Evolutionary conservation across 73 alveolate species (phyloP), one percentile per base, ranked within the genome.

Genomic region (Symbiodinium natans): DNA sequence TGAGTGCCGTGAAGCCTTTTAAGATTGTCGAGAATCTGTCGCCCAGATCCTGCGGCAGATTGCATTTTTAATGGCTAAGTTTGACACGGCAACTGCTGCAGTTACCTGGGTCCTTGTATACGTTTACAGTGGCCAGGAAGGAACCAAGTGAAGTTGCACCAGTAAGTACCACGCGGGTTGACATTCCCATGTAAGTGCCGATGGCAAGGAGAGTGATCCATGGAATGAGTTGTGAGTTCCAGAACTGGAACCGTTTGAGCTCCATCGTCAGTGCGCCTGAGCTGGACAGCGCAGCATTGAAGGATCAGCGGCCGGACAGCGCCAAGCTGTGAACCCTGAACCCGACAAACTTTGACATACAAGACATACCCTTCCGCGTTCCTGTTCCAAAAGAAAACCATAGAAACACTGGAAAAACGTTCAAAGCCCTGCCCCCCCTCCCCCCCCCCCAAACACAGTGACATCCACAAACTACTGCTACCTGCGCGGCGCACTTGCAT

Each of bases 141-240:
- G 77, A 63, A 25, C 77, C 77, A 5, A 63, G 31, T 11, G 77
- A 63, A 23, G 77, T 63, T 15, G 36, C 34, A 34, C 77, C 77
- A 3, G 38, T 21, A 15, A 63, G 77, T 11, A 63, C 77, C 7
- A 63, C 77, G 15, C 31, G 29, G 10, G 77, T 1, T 63, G 77
- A 63, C 77, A 29, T 7, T 27, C 36, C 77, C 77, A 63, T 63
- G 77, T 63, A 63, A 34, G 36, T 63, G 77, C 77, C 77, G 36
- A 63, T 63, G 38, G 77, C 77, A 29, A 63, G 77, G 39, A 63
- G 77, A 29, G 77, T 63, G 77, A 63, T 63, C 77, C 77, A 63
- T 34, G 77, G 77, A 63, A 63, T 63, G 0, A 63, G 36, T 63
- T 63, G 77, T 4, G 77, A 23, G 40, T 63, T 63, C 77, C 77